Conservation (phyloP, 441 rosid genomes). For the Manihot esculenta region DNA sequence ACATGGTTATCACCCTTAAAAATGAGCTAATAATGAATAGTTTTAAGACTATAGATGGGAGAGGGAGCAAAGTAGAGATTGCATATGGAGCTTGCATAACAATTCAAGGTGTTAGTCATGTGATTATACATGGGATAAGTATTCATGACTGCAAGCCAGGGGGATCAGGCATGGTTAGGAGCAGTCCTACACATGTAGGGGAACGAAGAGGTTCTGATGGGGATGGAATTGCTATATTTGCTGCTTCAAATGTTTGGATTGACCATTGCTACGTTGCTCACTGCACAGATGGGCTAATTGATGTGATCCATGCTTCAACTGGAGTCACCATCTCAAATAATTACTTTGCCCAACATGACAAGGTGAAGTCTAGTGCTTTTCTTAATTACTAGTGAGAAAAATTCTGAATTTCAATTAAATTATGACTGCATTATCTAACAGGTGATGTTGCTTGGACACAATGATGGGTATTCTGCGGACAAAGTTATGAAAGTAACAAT, state of each 20-base stretch:
- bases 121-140: constrained; percentile 79
- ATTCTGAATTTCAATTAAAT: background rate
- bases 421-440: constrained; percentile 20
- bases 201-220: constrained; percentile 77
- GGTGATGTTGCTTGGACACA: constrained; percentile 81
- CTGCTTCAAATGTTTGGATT: constrained; percentile 81
- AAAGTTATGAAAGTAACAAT: constrained; percentile 66
- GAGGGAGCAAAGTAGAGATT: constrained; percentile 75
- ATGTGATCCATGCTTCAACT: constrained; percentile 84
- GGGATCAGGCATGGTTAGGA: constrained; percentile 66
- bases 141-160: constrained; percentile 78
- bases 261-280: constrained; percentile 80
- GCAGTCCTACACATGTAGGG: constrained; percentile 66
- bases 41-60: constrained; percentile 71
- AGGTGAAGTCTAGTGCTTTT: constrained; percentile 32
- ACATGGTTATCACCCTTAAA: constrained; percentile 70
- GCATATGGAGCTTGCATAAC: constrained; percentile 78
- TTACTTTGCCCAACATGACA: constrained; percentile 74
- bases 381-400: background rate
- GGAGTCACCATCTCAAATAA: constrained; percentile 82
- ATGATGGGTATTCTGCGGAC: constrained; percentile 49
- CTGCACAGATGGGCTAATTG: constrained; percentile 83
- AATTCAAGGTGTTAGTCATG: constrained; percentile 68
- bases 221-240: constrained; percentile 70
- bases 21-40: constrained; percentile 54